These are phyloP conservation scores for Capsicum pubescens DNA, from an alignment of 257 asterid genomes.

Conservation along the genomic window DNA sequence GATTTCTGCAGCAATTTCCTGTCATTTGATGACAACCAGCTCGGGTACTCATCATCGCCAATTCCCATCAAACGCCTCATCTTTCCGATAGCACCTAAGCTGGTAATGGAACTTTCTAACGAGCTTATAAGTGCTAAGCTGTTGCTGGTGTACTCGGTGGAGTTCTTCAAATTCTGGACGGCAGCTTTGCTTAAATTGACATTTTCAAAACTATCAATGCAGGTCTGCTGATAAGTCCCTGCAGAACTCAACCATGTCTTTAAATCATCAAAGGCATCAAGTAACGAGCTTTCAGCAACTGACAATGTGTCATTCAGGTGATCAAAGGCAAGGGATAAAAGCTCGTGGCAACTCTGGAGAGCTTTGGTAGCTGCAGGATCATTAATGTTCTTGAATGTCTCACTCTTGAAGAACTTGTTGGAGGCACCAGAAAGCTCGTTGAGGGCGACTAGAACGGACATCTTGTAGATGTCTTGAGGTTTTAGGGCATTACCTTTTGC, in stretches of 20 bases:
- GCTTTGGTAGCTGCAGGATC: slow-evolving; percentile 49
- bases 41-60: slow-evolving; percentile 33
- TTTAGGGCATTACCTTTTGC: slow-evolving; percentile 40
- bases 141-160: slow-evolving; percentile 67
- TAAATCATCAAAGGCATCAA: slow-evolving; percentile 52
- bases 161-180: slow-evolving; percentile 47
- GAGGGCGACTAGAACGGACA: slow-evolving; percentile 59
- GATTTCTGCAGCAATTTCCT: slow-evolving; percentile 45
- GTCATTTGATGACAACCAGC: slow-evolving; percentile 58
- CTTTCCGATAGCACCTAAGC: slow-evolving; percentile 48
- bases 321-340: slow-evolving; percentile 57
- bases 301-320: slow-evolving; percentile 64
- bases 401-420: slow-evolving; percentile 34
- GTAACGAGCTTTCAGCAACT: slow-evolving; percentile 30
- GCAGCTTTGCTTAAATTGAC: slow-evolving; percentile 26
- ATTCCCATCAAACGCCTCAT: slow-evolving; percentile 62
- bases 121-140: slow-evolving; percentile 65
- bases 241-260: slow-evolving; percentile 86
- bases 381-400: slow-evolving; percentile 39
- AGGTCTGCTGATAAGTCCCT: slow-evolving; percentile 71
- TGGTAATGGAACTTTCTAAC: slow-evolving; percentile 37
- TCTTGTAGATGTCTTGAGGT: slow-evolving; percentile 51
- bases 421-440: slow-evolving; percentile 56
- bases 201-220: slow-evolving; percentile 58
- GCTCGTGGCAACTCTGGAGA: slow-evolving; percentile 54